phyloP scores from a whole-genome alignment of 805 yeast genomes.

The Blastobotrys robertii region DNA sequence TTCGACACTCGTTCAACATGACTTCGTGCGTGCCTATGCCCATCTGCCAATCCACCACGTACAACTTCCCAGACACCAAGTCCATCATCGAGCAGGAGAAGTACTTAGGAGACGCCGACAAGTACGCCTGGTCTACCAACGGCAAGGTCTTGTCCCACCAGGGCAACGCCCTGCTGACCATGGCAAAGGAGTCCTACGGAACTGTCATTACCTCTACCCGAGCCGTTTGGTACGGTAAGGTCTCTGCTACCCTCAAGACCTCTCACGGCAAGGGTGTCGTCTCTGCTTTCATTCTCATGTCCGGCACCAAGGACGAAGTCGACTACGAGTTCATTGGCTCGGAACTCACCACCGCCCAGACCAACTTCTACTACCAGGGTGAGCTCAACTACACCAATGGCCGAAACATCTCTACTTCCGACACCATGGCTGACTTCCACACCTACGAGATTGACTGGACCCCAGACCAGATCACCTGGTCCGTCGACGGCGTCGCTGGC shows the following conservation, averaged over 20 bases:
- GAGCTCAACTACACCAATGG: constrained; percentile 57
- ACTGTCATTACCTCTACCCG: constrained; percentile 72
- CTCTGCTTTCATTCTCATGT: constrained; percentile 70
- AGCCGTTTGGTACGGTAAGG: constrained; percentile 82
- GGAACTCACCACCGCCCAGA: constrained; percentile 54
- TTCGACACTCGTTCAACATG: constrained; percentile 51
- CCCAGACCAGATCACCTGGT: constrained; percentile 65
- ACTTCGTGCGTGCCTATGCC: constrained; percentile 84
- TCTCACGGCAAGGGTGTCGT: constrained; percentile 75
- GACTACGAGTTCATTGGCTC: constrained; percentile 82
- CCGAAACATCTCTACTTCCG: constrained; percentile 31
- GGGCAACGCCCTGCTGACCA: constrained; percentile 54
- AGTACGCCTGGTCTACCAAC: constrained; percentile 59
- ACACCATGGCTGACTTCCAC: constrained; percentile 63
- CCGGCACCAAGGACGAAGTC: constrained; percentile 82
- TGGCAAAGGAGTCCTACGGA: constrained; percentile 74
- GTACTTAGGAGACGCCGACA: constrained; percentile 67
- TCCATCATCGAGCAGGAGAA: constrained; percentile 29
- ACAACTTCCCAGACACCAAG: constrained; percentile 24
- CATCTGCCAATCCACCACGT: constrained; percentile 40
- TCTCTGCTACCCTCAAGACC: constrained; percentile 57
- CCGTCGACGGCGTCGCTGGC: constrained; percentile 54
- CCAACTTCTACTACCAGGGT: constrained; percentile 77
- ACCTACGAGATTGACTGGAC: constrained; percentile 74
- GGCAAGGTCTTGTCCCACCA: constrained; percentile 41